These are phyloP conservation scores for Castanospermum australe DNA, from an alignment of 306 rosid genomes.

Conservation along the genomic window DNA sequence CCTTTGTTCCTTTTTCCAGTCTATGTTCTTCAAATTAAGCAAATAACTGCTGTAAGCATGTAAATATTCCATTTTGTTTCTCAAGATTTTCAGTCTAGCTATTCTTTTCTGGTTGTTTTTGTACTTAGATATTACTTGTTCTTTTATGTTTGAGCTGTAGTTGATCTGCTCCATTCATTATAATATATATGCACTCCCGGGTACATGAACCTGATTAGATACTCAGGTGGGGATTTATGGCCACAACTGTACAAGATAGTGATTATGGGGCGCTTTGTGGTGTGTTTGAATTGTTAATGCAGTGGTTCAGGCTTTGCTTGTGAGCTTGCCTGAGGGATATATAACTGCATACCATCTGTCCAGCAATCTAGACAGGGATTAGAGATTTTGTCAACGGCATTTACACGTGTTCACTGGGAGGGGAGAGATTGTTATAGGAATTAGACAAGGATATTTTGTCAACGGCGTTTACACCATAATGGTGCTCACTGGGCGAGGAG, in stretches of 20 bases:
- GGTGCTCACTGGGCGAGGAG: too few relatives aligned
- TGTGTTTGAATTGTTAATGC: too few relatives aligned
- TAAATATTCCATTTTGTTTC: slow-evolving; percentile 61
- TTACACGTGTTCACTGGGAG: too few relatives aligned
- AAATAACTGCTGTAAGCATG: slow-evolving; percentile 46
- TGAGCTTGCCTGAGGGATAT: too few relatives aligned
- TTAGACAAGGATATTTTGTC: too few relatives aligned
- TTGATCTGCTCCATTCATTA: not conserved
- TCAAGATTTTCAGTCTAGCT: slow-evolving; percentile 46
- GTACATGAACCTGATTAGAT: not conserved
- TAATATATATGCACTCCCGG: not conserved
- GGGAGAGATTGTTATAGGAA: too few relatives aligned
- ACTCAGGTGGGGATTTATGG: not conserved
- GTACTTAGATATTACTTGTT: not conserved
- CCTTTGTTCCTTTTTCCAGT: not conserved
- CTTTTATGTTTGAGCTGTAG: not conserved
- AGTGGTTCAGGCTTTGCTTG: too few relatives aligned
- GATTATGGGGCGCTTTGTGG: not conserved
- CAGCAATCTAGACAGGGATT: too few relatives aligned
- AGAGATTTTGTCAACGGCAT: too few relatives aligned
- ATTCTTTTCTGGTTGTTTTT: slow-evolving; percentile 40
- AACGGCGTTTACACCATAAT: too few relatives aligned
- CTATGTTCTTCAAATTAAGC: slow-evolving; percentile 22
- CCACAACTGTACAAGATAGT: not conserved
- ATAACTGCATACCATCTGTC: too few relatives aligned